These are phyloP conservation scores for Hemileccinum hortonii DNA, from an alignment of 1,284 basidiomycete species.

Conservation along the genomic window DNA sequence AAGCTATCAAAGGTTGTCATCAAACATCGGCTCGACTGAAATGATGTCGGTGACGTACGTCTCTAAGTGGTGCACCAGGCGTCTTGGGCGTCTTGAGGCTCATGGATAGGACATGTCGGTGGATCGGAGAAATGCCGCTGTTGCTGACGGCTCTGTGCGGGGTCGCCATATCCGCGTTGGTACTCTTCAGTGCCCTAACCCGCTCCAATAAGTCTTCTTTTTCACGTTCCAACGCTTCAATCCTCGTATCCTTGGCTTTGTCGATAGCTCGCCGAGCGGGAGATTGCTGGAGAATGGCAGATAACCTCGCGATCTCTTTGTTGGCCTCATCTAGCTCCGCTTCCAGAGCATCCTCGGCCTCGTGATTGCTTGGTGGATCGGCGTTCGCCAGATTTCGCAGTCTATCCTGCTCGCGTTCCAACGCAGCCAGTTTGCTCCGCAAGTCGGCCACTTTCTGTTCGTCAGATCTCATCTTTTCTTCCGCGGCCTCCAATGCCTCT, in stretches of 20 bases:
- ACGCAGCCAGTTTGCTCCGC: constrained; percentile 48
- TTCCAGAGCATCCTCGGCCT: constrained; percentile 66
- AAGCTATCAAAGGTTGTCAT: constrained; percentile 41
- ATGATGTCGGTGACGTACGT: constrained; percentile 48
- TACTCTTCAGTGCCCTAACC: constrained; percentile 55
- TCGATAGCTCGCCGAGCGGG: constrained; percentile 74
- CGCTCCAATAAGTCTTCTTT: constrained; percentile 72
- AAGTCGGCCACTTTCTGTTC: constrained; percentile 54
- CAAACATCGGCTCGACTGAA: constrained; percentile 1
- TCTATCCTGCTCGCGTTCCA: constrained; percentile 61
- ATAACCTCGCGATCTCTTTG: constrained; percentile 75
- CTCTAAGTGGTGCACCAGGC: constrained; percentile 71
- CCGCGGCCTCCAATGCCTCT: constrained; percentile 67
- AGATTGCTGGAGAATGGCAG: constrained; percentile 65
- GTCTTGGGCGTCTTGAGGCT: constrained; percentile 68
- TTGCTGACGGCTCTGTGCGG: constrained; percentile 53
- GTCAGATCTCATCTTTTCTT: constrained; percentile 62
- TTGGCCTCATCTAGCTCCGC: constrained; percentile 78
- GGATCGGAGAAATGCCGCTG: constrained; percentile 67
- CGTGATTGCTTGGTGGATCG: constrained; percentile 43
- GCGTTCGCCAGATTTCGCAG: constrained; percentile 39
- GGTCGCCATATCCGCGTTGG: constrained; percentile 49
- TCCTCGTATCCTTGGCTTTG: constrained; percentile 68
- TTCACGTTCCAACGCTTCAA: constrained; percentile 73
- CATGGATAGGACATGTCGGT: constrained; percentile 67